Conservation (phyloP, 805 yeast genomes). For the Nakazawaea peltata region DNA sequence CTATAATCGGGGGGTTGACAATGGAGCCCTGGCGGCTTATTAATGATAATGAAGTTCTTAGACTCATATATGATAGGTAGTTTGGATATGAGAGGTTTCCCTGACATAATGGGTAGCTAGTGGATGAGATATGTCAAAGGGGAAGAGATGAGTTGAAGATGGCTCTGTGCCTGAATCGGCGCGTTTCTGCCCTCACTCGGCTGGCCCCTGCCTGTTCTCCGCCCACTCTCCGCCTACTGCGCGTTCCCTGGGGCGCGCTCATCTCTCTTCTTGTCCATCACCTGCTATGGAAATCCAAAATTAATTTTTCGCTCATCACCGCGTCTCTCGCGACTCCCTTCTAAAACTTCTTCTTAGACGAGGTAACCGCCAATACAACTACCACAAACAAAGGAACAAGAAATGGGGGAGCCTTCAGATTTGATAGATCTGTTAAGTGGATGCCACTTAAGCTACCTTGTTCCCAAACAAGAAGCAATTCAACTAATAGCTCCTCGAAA, state of each 20-base stretch:
- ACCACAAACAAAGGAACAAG: too few relatives aligned
- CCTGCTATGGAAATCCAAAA: neutral
- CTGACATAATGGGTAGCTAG: too few relatives aligned
- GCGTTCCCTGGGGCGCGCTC: too few relatives aligned
- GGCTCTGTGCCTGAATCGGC: neutral
- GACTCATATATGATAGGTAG: conserved; percentile 9
- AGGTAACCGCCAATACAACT: neutral
- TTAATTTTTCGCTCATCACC: too few relatives aligned
- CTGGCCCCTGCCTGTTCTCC: too few relatives aligned
- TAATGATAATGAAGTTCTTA: conserved; percentile 21
- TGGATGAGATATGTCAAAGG: too few relatives aligned
- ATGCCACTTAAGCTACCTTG: conserved; percentile 26
- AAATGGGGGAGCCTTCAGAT: too few relatives aligned
- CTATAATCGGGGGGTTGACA: conserved; percentile 23
- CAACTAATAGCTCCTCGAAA: conserved; percentile 21
- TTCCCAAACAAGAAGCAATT: conserved; percentile 29
- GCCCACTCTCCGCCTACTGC: too few relatives aligned
- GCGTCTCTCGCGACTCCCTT: neutral
- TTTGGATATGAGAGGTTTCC: too few relatives aligned
- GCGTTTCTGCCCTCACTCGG: too few relatives aligned
- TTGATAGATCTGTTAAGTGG: conserved; percentile 16
- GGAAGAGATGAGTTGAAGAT: too few relatives aligned
- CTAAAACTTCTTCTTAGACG: neutral
- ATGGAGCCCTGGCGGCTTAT: conserved; percentile 27
- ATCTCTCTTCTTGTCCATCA: neutral